Evolutionary conservation across 352 stramenopile genomes (phyloP), one percentile per base, ranked within the genome.

Genomic region (Globisporangium paddicum): DNA sequence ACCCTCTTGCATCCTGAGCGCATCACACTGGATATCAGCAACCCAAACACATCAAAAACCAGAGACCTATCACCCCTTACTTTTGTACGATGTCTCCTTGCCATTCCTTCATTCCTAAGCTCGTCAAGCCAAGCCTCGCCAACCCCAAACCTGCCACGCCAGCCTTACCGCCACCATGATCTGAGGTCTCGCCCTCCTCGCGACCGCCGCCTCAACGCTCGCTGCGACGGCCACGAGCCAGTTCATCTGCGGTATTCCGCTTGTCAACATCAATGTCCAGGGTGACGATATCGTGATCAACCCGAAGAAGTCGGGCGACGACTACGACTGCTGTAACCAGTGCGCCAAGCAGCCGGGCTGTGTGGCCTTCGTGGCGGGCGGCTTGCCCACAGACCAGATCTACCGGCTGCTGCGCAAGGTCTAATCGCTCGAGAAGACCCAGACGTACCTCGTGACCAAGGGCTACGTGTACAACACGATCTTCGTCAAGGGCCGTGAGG

Each of bases 271-370:
- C 26, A 26, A 14, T 2, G 8, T n/a, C 47, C 18, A 9, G 7
- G 26, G 47, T 1, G 26, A 23, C 13, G 28, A 37, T 26, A 41
- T 54, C 47, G 47, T 8, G 14, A 35, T 8, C 5, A 38, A n/a
- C 28, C 9, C 47, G 6, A 41, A 54, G 28, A 40, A 28, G 1
- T 7, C 26, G 7, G n/a, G 26, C 26, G 16, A 38, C 19, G 14
- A 9, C 25, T 53, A 23, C 50, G 50, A 28, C 30, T 57, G 52
- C 35, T 49, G 52, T 35, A 48, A 48, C 52, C 52, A 58, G 25
- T 58, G 35, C 35, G 21, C 10, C 1, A 4, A 7, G 5, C 5
- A 37, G 23, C 35, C 35, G 1, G 23, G 21, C 25, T 58, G 52
- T n/a, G 52, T 58, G n/a, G 37, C 40, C 0, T 58, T 49, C n/a